Percentiles rank a stretch among this genome's conserved stretches.
These are phyloP conservation scores for Colletotrichum scovillei DNA, from an alignment of 2,329 filamentous ascomycete species.

Conservation along the genomic window DNA sequence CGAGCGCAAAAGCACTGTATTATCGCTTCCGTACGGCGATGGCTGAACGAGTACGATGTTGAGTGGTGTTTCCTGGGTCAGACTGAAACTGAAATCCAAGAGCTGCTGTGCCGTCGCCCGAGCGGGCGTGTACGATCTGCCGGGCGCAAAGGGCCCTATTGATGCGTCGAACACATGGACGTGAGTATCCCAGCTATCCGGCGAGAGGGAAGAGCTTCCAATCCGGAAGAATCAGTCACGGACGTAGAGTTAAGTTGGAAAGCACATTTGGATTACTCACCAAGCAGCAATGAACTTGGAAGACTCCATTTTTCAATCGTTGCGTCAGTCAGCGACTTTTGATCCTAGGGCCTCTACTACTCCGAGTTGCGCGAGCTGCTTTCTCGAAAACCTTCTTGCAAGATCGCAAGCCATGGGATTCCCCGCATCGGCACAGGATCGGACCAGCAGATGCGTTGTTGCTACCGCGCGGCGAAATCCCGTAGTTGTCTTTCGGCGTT, in stretches of 20 bases:
- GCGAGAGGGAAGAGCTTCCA: not conserved
- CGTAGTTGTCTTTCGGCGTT: not conserved
- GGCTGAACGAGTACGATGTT: constrained; percentile 14
- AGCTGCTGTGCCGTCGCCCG: constrained; percentile 5
- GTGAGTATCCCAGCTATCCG: constrained; percentile 27
- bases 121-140: constrained; percentile 24
- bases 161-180: constrained; percentile 30
- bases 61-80: not conserved
- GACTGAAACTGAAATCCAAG: not conserved
- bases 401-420: not conserved
- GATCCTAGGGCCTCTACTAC: too few relatives aligned
- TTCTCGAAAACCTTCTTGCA: not conserved
- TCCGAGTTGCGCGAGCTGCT: not conserved
- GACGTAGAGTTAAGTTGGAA: too few relatives aligned
- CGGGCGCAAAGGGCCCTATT: constrained; percentile 18
- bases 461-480: not conserved
- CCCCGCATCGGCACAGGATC: not conserved
- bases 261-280: not conserved
- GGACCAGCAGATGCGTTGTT: not conserved
- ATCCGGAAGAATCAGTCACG: too few relatives aligned
- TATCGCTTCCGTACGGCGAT: constrained; percentile 13
- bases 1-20: not conserved
- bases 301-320: not conserved
- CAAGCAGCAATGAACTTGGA: not conserved
- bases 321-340: too few relatives aligned